A percentile compares a stretch with the other conserved stretches of the same genome.
phyloP scores from a whole-genome alignment of 306 rosid genomes.

The Acacia acuminata region DNA sequence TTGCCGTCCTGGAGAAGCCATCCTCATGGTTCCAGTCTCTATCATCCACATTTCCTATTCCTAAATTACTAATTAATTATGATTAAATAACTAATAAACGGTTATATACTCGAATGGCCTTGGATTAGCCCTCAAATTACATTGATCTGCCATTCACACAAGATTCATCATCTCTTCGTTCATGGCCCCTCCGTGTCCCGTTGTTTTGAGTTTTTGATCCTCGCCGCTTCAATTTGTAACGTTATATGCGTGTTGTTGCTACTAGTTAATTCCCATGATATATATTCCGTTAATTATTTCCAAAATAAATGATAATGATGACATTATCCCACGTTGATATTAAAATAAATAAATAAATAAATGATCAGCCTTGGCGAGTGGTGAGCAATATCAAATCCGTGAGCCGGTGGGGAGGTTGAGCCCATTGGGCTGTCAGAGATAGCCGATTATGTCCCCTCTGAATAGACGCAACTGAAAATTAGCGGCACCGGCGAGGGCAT shows the following conservation, averaged over 20 bases:
- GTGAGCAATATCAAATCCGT: neutral
- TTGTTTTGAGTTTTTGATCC: neutral
- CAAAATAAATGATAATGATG: neutral
- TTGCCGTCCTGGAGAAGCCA: neutral
- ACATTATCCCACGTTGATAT: neutral
- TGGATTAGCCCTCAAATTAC: conserved; percentile 5
- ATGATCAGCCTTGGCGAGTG: too few species aligned
- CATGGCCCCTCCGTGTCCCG: too few species aligned
- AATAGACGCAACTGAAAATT: neutral
- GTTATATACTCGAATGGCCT: neutral
- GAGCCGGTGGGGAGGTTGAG: neutral
- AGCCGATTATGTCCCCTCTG: neutral
- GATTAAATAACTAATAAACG: neutral
- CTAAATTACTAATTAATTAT: neutral
- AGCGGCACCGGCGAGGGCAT: conserved; percentile 9
- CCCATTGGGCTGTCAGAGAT: too few species aligned
- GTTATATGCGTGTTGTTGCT: neutral
- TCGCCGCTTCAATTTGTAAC: neutral
- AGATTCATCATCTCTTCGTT: neutral
- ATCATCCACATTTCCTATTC: neutral
- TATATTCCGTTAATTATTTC: neutral
- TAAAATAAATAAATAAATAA: neutral
- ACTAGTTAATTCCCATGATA: neutral
- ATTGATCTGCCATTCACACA: neutral
- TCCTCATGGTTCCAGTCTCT: neutral